Evolutionary conservation across 2,329 filamentous ascomycete genomes (phyloP).

Genomic region (Xylariaceae sp.): DNA sequence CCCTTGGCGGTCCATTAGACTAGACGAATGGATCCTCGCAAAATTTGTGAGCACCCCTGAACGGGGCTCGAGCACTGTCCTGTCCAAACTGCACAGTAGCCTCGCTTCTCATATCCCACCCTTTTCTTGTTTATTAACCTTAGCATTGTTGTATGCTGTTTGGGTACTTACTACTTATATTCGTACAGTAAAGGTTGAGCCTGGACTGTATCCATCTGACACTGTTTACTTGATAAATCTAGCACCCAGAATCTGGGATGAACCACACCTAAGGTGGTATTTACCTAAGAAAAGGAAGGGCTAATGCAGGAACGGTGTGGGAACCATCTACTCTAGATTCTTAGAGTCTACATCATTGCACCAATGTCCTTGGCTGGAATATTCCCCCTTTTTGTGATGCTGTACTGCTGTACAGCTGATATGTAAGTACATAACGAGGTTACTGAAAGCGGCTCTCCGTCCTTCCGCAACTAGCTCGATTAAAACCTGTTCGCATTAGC

Average conservation of each 20-base stretch:
- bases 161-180: too few relatives aligned
- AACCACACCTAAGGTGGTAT: constrained; percentile 10
- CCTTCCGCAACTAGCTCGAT: too few relatives aligned
- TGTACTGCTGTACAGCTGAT: too few relatives aligned
- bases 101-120: too few relatives aligned
- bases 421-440: too few relatives aligned
- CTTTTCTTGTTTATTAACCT: too few relatives aligned
- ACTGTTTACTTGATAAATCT: constrained; percentile 8
- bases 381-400: constrained; percentile 14
- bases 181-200: too few relatives aligned
- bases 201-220: background rate
- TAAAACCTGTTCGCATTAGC: too few relatives aligned
- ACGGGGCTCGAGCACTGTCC: background rate
- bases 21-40: constrained; percentile 11
- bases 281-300: constrained; percentile 8
- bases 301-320: constrained; percentile 25
- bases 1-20: too few relatives aligned
- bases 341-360: constrained; percentile 8
- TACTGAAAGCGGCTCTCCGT: too few relatives aligned
- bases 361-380: constrained; percentile 4
- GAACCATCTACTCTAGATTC: too few relatives aligned
- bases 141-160: too few relatives aligned
- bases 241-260: constrained; percentile 5
- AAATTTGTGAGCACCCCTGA: constrained; percentile 21
- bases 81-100: background rate